Evolutionary conservation across 192 early-diverging fungal genomes (phyloP), one percentile per base, ranked within the genome.

Genomic region (Backusella tarrabulga): DNA sequence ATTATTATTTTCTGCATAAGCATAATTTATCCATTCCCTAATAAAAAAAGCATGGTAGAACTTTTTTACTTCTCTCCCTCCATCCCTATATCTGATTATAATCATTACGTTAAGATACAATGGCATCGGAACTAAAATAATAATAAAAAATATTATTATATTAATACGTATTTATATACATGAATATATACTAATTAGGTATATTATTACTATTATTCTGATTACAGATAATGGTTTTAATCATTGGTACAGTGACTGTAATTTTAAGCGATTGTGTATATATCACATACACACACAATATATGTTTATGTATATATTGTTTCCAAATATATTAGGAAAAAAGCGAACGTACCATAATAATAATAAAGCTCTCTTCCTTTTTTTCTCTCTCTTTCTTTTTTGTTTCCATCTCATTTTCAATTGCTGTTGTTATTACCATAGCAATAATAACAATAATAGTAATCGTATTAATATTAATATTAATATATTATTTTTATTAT

Each of bases 21-120:
- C 54, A 26, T 60, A 60, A 60, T 60, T 60, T 60, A 60, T 60
- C 9, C 54, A 60, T 60, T 60, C 54, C 54, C 54, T 23, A 60
- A 60, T 60, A 26, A 60, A 60, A 60, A 60, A 60, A 60, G 26
- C 54, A 23, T 60, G 54, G 54, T 29, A 60, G 23, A 60, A 9
- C 54, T 60, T 60, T 60, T 23, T 60, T 11, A 1, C 23, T 23
- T 17, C 17, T 50, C 46, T 50, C 46, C 46, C 46, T 50, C 46
- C 46, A n/a, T 50, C 46, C 46, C 54, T 60, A 26, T 4, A 23
- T 23, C 21, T 26, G n/a, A 60, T 11, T 60, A 23, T 21, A 23
- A 3, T 60, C 54, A 60, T 2, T 26, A 60, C 23, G 11, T 60
- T 60, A 60, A 60, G 54, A 60, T 29, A 60, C 17, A 60, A 26